Evolutionary conservation across 202 grass and related monocot species (phyloP).

Genomic region (Zoysia matrella): DNA sequence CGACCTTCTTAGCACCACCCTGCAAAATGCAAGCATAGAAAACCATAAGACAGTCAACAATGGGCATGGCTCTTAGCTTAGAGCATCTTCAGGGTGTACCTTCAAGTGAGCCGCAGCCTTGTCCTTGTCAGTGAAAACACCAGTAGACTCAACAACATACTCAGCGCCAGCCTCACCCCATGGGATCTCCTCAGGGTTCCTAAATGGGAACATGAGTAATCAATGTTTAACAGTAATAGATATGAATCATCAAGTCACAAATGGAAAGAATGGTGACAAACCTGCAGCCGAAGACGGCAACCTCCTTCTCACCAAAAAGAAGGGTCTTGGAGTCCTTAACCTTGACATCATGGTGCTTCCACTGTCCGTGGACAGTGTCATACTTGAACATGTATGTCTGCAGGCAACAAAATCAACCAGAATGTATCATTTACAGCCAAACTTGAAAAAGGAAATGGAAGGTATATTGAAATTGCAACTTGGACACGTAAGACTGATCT

Average conservation of each 20-base stretch:
- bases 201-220: conserved; percentile 4
- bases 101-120: conserved; percentile 91
- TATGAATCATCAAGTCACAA: background rate
- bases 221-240: too few relatives aligned
- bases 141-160: conserved; percentile 83
- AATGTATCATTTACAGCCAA: background rate
- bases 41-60: background rate
- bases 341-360: conserved; percentile 80
- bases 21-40: conserved; percentile 30
- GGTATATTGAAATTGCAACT: too few relatives aligned
- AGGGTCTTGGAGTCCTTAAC: conserved; percentile 27
- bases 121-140: conserved; percentile 94
- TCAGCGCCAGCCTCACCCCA: conserved; percentile 79
- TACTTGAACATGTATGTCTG: conserved; percentile 99
- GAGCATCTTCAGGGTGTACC: background rate
- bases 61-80: background rate
- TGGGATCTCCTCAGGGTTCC: conserved; percentile 91
- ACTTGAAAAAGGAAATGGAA: too few relatives aligned
- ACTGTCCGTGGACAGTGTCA: conserved; percentile 77
- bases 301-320: conserved; percentile 74
- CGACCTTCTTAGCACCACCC: conserved; percentile 74
- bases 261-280: conserved; percentile 25
- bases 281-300: conserved; percentile 73
- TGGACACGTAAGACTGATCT: too few relatives aligned
- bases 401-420: background rate